phyloP scores from a whole-genome alignment of 1,284 basidiomycete genomes.

The Cryptococcus wingfieldii region DNA sequence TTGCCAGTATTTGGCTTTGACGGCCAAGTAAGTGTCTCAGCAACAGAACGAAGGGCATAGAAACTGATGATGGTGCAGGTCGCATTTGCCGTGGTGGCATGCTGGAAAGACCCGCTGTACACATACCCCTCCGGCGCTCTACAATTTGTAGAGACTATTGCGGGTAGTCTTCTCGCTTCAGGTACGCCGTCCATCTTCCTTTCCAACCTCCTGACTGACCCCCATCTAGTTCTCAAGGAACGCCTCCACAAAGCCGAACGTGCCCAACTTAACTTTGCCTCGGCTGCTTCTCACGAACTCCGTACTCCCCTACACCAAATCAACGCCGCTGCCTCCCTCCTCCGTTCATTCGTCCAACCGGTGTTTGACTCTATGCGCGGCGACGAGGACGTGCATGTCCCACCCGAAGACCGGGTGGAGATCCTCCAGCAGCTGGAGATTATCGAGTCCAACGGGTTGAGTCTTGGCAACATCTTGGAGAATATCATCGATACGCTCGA shows the following conservation, averaged over 20 bases:
- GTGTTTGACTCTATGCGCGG: neutral
- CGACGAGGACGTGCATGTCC: conserved; percentile 4
- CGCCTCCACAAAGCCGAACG: conserved; percentile 37
- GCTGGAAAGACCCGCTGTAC: conserved; percentile 41
- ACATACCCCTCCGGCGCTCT: conserved; percentile 39
- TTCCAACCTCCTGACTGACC: conserved; percentile 16
- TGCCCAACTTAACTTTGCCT: conserved; percentile 43
- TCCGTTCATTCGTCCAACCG: conserved; percentile 32
- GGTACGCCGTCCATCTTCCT: conserved; percentile 27
- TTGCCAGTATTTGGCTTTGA: conserved; percentile 44
- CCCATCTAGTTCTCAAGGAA: conserved; percentile 32
- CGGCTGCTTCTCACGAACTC: conserved; percentile 47
- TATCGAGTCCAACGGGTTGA: conserved; percentile 45
- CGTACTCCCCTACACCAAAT: conserved; percentile 48
- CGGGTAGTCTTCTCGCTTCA: conserved; percentile 30
- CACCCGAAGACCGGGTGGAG: conserved; percentile 32
- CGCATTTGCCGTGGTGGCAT: conserved; percentile 39
- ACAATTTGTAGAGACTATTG: conserved; percentile 42
- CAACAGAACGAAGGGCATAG: no score
- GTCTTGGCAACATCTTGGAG: conserved; percentile 44
- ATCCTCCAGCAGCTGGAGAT: conserved; percentile 41
- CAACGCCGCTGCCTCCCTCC: conserved; percentile 42
- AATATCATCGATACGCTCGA: conserved; percentile 43
- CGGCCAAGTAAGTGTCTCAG: conserved; percentile 25
- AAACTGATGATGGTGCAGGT: conserved; percentile 14